These are phyloP conservation scores for Phialophora chinensis DNA, from an alignment of 2,329 filamentous ascomycete species.

Conservation along the genomic window DNA sequence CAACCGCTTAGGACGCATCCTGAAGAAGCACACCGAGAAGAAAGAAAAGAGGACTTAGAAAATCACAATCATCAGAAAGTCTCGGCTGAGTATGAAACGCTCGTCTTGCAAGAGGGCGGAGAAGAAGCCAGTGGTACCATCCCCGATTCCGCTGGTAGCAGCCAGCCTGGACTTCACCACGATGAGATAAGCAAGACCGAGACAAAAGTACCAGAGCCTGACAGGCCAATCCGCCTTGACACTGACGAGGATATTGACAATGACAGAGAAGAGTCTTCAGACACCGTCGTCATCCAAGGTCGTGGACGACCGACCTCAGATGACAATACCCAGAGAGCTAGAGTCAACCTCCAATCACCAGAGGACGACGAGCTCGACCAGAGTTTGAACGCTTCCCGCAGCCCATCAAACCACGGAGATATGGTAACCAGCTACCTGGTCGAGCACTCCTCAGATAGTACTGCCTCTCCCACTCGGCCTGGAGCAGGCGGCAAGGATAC, in stretches of 20 bases:
- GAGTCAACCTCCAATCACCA: constrained; percentile 13
- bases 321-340: not conserved
- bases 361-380: constrained; percentile 9
- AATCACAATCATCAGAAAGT: not conserved
- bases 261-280: constrained; percentile 1
- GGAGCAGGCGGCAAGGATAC: constrained; percentile 23
- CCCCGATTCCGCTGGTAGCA: not conserved
- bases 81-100: not conserved
- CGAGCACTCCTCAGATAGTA: not conserved
- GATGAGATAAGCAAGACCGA: not conserved
- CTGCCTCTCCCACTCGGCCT: constrained; percentile 23
- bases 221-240: not conserved
- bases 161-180: not conserved
- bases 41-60: not conserved
- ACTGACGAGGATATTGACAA: not conserved
- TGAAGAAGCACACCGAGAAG: not conserved
- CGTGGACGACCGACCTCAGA: not conserved
- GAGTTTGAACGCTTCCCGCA: constrained; percentile 9
- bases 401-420: constrained; percentile 26
- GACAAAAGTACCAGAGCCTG: not conserved
- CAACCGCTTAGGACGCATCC: not conserved
- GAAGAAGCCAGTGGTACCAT: constrained; percentile 5
- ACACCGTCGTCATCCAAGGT: not conserved
- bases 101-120: not conserved
- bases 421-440: constrained; percentile 12